phyloP scores from a whole-genome alignment of 495 filamentous ascomycete species.

The Cryomyces antarcticus region DNA sequence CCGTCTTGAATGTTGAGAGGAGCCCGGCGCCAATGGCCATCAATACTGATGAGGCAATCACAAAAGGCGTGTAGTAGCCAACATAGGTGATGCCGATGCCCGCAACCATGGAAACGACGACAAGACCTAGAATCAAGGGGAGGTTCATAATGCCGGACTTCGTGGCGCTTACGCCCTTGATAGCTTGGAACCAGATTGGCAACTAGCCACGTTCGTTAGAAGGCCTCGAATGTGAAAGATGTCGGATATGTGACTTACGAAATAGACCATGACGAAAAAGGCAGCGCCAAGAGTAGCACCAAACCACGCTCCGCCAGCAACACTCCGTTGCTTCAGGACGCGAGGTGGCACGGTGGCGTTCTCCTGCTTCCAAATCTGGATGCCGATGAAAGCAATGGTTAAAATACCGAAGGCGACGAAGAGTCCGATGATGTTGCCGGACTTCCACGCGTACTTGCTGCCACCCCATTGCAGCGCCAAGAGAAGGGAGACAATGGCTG shows the following conservation, averaged over 20 bases:
- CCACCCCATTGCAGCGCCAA: slow-evolving; percentile 82
- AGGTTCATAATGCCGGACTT: slow-evolving; percentile 59
- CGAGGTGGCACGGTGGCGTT: slow-evolving; percentile 58
- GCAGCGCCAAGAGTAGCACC: slow-evolving; percentile 34
- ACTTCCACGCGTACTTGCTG: slow-evolving; percentile 42
- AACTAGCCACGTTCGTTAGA: slow-evolving; percentile 26
- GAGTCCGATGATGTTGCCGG: slow-evolving; percentile 46
- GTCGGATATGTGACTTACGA: neutral
- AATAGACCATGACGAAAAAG: slow-evolving; percentile 46
- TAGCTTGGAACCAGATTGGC: slow-evolving; percentile 79
- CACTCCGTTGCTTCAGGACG: slow-evolving; percentile 50
- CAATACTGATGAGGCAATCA: slow-evolving; percentile 39
- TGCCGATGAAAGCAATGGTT: slow-evolving; percentile 33
- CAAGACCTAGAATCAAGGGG: slow-evolving; percentile 45
- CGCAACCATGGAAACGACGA: slow-evolving; percentile 36
- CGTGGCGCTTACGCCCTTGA: slow-evolving; percentile 47
- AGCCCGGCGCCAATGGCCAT: slow-evolving; percentile 49
- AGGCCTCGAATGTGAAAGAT: neutral
- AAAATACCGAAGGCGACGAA: slow-evolving; percentile 52
- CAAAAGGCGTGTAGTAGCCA: slow-evolving; percentile 63
- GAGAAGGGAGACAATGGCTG: slow-evolving; percentile 48
- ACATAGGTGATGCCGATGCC: slow-evolving; percentile 39
- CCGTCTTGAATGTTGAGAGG: slow-evolving; percentile 36
- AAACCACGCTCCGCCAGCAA: slow-evolving; percentile 35
- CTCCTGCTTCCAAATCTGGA: slow-evolving; percentile 49